A percentile compares a stretch with the other conserved stretches of the same genome.
These are phyloP conservation scores for Colletotrichum sp. DNA, from an alignment of 2,329 filamentous ascomycete species.

Conservation along the genomic window DNA sequence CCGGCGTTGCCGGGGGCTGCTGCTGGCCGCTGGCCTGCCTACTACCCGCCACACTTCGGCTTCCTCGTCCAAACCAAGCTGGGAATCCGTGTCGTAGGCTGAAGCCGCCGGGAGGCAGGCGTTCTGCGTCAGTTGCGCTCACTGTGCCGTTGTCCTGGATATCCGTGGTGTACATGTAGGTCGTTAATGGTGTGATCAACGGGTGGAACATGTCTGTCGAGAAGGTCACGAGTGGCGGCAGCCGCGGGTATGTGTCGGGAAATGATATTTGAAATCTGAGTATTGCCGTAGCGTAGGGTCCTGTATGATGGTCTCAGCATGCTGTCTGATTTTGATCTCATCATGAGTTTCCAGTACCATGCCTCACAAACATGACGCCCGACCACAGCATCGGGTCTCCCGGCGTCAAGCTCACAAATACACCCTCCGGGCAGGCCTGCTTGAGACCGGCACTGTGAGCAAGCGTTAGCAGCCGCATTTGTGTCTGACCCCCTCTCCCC, in stretches of 20 bases:
- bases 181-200: conserved; percentile 89
- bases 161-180: conserved; percentile 88
- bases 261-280: conserved; percentile 92
- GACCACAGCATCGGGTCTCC: conserved; percentile 85
- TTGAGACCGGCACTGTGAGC: conserved; percentile 75
- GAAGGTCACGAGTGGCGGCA: conserved; percentile 87
- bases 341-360: conserved; percentile 60
- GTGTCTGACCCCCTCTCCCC: conserved; percentile 26
- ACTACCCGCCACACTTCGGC: conserved; percentile 40
- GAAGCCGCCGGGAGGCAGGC: conserved; percentile 87
- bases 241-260: conserved; percentile 76
- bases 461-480: conserved; percentile 6
- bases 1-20: conserved; percentile 27
- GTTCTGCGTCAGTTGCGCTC: conserved; percentile 82
- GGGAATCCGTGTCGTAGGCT: conserved; percentile 91
- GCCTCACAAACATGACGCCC: conserved; percentile 88
- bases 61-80: conserved; percentile 77
- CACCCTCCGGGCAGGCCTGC: conserved; percentile 81
- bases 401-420: conserved; percentile 85
- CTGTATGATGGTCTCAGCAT: conserved; percentile 48
- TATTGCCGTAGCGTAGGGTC: conserved; percentile 86
- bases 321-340: neutral
- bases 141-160: conserved; percentile 77
- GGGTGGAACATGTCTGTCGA: conserved; percentile 95
- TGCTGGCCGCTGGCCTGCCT: conserved; percentile 48